Percentiles rank a stretch among this genome's conserved stretches.
Evolutionary conservation across 2,329 filamentous ascomycete genomes (phyloP).

Genomic region (Fusarium staphyleae): DNA sequence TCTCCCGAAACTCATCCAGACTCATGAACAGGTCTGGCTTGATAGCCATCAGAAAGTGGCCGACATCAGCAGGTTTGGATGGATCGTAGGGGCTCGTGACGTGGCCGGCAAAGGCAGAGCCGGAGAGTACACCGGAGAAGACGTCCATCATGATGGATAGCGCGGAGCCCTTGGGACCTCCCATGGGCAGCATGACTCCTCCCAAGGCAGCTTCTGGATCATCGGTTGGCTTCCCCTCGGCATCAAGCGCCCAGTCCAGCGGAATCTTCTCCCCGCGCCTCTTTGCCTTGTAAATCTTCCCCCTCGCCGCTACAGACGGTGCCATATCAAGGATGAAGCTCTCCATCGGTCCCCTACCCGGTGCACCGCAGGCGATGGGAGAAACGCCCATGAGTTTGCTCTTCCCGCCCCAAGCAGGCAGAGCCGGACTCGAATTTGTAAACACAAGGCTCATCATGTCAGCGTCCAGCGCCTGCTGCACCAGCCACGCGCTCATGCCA

Average conservation of each 20-base stretch:
- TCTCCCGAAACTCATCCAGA: constrained; percentile 70
- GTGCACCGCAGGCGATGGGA: constrained; percentile 78
- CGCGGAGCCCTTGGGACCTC: constrained; percentile 81
- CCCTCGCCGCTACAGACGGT: constrained; percentile 71
- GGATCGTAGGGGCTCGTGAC: constrained; percentile 81
- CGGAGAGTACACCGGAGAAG: constrained; percentile 80
- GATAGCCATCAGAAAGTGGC: constrained; percentile 75
- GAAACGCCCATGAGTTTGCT: constrained; percentile 76
- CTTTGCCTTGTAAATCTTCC: constrained; percentile 75
- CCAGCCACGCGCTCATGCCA: constrained; percentile 83
- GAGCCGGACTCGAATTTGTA: constrained; percentile 74
- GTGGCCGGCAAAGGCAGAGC: constrained; percentile 78
- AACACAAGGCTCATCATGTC: constrained; percentile 75
- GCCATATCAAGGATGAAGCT: constrained; percentile 79
- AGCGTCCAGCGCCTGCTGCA: constrained; percentile 77
- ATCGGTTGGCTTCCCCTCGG: constrained; percentile 71
- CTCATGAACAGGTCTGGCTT: constrained; percentile 79
- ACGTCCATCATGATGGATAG: constrained; percentile 89
- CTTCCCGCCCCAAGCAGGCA: constrained; percentile 74
- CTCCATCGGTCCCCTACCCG: constrained; percentile 60
- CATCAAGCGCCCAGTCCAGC: constrained; percentile 76
- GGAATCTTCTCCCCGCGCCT: constrained; percentile 74
- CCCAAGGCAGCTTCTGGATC: constrained; percentile 75
- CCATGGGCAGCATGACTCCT: constrained; percentile 87
- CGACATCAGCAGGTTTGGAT: constrained; percentile 71